Percentiles rank a stretch among this genome's conserved stretches.
These are phyloP conservation scores for Apophysomyces trapeziformis DNA, from an alignment of 371 early-diverging fungal species.

Conservation along the genomic window DNA sequence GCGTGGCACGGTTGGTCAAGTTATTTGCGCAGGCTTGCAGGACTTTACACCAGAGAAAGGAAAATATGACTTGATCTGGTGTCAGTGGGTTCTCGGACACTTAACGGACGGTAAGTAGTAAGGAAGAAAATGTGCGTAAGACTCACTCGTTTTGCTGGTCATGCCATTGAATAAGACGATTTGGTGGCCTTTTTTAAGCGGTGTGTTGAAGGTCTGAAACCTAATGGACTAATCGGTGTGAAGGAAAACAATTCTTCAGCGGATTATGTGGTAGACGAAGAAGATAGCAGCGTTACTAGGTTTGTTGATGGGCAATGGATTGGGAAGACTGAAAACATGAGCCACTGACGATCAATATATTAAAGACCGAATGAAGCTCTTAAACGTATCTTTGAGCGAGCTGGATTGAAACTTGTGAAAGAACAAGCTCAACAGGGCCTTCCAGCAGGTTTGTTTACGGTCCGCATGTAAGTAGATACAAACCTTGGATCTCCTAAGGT, in stretches of 20 bases:
- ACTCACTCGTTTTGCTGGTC: too few species aligned
- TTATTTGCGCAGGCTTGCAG: constrained; percentile 80
- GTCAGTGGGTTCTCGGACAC: constrained; percentile 94
- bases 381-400: constrained; percentile 68
- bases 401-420: constrained; percentile 75
- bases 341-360: not conserved
- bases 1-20: constrained; percentile 59
- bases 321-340: not conserved
- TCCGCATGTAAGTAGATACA: constrained; percentile 74
- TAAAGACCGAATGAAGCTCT: constrained; percentile 67
- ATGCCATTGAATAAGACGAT: constrained; percentile 55
- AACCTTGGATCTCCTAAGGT: too few species aligned
- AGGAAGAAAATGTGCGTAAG: not conserved
- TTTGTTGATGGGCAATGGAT: constrained; percentile 12
- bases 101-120: constrained; percentile 68
- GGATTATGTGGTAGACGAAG: constrained; percentile 76
- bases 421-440: constrained; percentile 79
- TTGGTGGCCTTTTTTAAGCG: constrained; percentile 81
- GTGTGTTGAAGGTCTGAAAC: constrained; percentile 75
- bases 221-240: constrained; percentile 81
- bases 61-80: constrained; percentile 93
- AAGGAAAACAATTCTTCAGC: constrained; percentile 86
- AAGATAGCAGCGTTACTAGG: constrained; percentile 89
- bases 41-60: constrained; percentile 75
- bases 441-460: constrained; percentile 81